phyloP scores from a whole-genome alignment of 2,329 filamentous ascomycete species.

The Annulohypoxylon truncatum region DNA sequence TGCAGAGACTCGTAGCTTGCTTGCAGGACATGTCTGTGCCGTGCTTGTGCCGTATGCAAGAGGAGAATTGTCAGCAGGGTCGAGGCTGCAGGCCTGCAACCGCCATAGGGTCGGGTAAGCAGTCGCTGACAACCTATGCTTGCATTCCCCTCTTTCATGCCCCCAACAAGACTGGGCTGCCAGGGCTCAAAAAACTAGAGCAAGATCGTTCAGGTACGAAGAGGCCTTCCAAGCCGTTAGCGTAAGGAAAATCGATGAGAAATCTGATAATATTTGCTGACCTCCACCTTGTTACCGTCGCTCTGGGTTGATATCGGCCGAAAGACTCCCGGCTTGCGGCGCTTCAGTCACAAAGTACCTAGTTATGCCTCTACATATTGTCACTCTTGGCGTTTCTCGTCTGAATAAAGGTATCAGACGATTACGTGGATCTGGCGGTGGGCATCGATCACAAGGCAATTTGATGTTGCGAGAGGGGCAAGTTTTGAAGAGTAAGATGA shows the following conservation, averaged over 20 bases:
- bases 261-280: slow-evolving; percentile 2
- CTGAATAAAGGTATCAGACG: neutral
- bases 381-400: neutral
- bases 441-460: neutral
- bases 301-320: slow-evolving; percentile 16
- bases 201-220: slow-evolving; percentile 23
- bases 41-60: slow-evolving; percentile 24
- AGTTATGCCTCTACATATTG: neutral
- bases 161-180: slow-evolving; percentile 11
- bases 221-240: neutral
- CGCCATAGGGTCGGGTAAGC: slow-evolving; percentile 32
- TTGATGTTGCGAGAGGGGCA: neutral
- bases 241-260: slow-evolving; percentile 6
- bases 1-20: slow-evolving; percentile 24
- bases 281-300: neutral
- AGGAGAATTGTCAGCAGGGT: slow-evolving; percentile 24
- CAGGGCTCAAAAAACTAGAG: slow-evolving; percentile 7
- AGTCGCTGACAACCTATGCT: slow-evolving; percentile 21
- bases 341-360: neutral
- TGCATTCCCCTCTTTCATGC: neutral
- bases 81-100: slow-evolving; percentile 16
- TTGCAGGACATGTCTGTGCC: slow-evolving; percentile 6
- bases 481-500: neutral
- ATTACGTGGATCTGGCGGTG: slow-evolving; percentile 1
- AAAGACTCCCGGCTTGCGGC: neutral